Evolutionary conservation across 306 rosid species (phyloP).

Genomic region (Cicer judaicum): DNA sequence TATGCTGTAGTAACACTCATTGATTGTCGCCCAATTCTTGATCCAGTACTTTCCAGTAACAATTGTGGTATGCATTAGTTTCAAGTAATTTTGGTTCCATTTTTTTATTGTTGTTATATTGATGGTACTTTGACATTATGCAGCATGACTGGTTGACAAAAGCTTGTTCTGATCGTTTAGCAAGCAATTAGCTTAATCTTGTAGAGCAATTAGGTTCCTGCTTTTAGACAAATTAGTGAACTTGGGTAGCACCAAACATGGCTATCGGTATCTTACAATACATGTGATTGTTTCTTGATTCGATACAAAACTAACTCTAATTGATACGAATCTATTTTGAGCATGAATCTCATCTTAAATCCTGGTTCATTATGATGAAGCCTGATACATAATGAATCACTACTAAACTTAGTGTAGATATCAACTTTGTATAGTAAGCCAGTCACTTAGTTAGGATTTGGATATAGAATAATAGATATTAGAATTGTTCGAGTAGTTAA

Average conservation of each 20-base stretch:
- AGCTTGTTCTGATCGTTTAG: slow-evolving; percentile 4
- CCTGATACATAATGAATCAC: no score
- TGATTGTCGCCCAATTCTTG: slow-evolving; percentile 84
- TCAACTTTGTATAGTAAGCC: no score
- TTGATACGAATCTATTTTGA: no score
- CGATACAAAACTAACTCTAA: no score
- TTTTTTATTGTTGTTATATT: slow-evolving; percentile 10
- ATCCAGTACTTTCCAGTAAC: slow-evolving; percentile 66
- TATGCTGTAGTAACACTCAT: slow-evolving; percentile 80
- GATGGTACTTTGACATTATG: neutral
- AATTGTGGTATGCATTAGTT: slow-evolving; percentile 63
- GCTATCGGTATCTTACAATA: no score
- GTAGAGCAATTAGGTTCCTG: slow-evolving; percentile 20
- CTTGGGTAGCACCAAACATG: neutral
- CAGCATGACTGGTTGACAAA: slow-evolving; percentile 12
- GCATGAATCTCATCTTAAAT: no score
- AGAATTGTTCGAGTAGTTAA: no score
- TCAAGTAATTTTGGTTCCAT: neutral
- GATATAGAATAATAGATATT: no score
- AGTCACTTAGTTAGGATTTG: no score
- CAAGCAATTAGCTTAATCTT: slow-evolving; percentile 5
- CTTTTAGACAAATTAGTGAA: slow-evolving; percentile 19
- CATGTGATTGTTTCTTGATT: no score
- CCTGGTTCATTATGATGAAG: no score
- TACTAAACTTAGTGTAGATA: no score